phyloP scores from a whole-genome alignment of 805 yeast species.

The Sporopachydermia quercuum region DNA sequence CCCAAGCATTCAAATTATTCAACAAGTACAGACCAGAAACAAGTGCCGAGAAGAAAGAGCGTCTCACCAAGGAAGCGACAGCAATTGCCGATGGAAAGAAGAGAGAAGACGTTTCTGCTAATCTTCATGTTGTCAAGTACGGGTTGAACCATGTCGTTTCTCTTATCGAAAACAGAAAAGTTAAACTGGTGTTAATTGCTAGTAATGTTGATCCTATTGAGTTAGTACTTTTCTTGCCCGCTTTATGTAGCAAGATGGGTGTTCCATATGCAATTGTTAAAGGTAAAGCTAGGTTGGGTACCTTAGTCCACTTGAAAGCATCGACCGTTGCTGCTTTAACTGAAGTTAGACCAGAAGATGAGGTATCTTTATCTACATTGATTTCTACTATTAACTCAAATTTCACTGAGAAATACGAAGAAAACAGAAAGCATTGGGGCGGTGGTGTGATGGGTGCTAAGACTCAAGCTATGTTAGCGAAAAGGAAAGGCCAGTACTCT shows the following conservation, averaged over 20 bases:
- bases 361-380: constrained; percentile 84
- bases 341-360: constrained; percentile 89
- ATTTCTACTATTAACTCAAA: constrained; percentile 86
- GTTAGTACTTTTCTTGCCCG: constrained; percentile 93
- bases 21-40: constrained; percentile 99
- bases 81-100: constrained; percentile 97
- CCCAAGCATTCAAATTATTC: constrained; percentile 91
- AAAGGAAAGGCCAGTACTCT: constrained; percentile 36
- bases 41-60: constrained; percentile 93
- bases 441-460: constrained; percentile 97
- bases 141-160: constrained; percentile 99
- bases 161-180: constrained; percentile 95
- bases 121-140: constrained; percentile 94
- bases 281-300: constrained; percentile 98
- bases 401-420: constrained; percentile 91
- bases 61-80: constrained; percentile 97
- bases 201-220: constrained; percentile 99
- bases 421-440: constrained; percentile 98
- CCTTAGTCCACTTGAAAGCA: constrained; percentile 94
- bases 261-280: constrained; percentile 96
- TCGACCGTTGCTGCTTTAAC: constrained; percentile 95
- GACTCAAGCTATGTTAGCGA: constrained; percentile 74
- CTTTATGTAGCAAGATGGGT: constrained; percentile 98
- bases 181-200: constrained; percentile 92
- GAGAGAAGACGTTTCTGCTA: constrained; percentile 90